These are phyloP conservation scores for Physcomitrellopsis africana DNA, from an alignment of 225 moss, liverwort and hornwort genomes.

Conservation along the genomic window DNA sequence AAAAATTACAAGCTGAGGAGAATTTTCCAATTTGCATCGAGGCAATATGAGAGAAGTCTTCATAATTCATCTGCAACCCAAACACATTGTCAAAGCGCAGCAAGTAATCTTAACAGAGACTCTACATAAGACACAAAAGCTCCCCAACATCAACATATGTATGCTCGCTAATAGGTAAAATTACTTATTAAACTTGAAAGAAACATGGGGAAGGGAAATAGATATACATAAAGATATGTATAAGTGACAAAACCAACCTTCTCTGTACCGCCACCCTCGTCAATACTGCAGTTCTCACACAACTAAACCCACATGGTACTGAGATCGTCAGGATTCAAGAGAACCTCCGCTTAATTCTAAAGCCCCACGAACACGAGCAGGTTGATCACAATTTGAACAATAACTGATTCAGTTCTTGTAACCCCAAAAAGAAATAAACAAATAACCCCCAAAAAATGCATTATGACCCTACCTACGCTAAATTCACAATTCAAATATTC, in stretches of 20 bases:
- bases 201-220: background rate
- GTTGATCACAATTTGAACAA: too few species aligned
- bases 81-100: constrained; percentile 5
- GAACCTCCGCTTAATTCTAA: too few species aligned
- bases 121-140: background rate
- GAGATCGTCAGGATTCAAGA: too few species aligned
- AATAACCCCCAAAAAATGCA: too few species aligned
- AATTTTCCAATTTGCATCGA: constrained; percentile 64
- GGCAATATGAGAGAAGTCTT: constrained; percentile 95
- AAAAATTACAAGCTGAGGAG: constrained; percentile 91
- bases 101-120: constrained; percentile 9
- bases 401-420: too few species aligned
- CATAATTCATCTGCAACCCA: constrained; percentile 90
- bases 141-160: constrained; percentile 7
- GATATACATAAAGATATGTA: too few species aligned
- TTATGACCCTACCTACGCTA: constrained; percentile 10
- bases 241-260: too few species aligned
- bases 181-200: background rate
- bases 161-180: background rate
- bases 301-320: too few species aligned
- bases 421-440: too few species aligned
- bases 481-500: constrained; percentile 8
- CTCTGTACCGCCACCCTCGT: too few species aligned
- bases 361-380: too few species aligned
- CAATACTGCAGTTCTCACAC: too few species aligned